These are phyloP conservation scores for Piper longum DNA, from an alignment of 164 flowering plant species.

Conservation along the genomic window DNA sequence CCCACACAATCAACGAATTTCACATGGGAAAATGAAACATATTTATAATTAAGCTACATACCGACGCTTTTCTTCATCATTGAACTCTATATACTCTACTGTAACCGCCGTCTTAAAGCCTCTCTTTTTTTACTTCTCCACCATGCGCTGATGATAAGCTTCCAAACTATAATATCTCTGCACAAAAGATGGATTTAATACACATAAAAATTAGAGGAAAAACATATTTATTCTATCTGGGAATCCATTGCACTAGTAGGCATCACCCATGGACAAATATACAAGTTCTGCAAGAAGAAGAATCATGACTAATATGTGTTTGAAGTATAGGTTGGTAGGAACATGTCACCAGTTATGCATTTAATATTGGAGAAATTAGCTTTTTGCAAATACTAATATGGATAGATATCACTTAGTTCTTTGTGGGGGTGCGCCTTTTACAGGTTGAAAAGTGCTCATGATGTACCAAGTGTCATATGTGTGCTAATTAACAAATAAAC, in stretches of 20 bases:
- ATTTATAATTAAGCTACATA: slow-evolving; percentile 16
- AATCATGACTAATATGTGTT: background rate
- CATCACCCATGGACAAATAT: background rate
- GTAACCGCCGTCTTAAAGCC: slow-evolving; percentile 34
- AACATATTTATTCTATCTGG: background rate
- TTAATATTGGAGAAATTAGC: no score
- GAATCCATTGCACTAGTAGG: background rate
- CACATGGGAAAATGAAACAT: background rate
- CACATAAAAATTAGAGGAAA: no score
- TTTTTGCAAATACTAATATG: no score
- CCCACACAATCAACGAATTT: no score
- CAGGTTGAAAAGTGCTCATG: no score
- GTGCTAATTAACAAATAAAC: no score
- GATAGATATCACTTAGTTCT: no score
- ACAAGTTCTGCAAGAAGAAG: background rate
- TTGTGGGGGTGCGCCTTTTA: no score
- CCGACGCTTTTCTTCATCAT: slow-evolving; percentile 96
- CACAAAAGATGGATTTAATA: background rate
- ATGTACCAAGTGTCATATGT: no score
- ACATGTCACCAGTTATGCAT: no score
- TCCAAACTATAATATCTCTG: slow-evolving; percentile 81
- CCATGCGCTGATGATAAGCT: slow-evolving; percentile 51
- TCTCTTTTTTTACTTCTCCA: slow-evolving; percentile 58
- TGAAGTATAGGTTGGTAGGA: no score
- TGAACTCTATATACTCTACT: slow-evolving; percentile 59